Evolutionary conservation across 345 rosid species (phyloP).

Genomic region (Gossypium ekmanianum): DNA sequence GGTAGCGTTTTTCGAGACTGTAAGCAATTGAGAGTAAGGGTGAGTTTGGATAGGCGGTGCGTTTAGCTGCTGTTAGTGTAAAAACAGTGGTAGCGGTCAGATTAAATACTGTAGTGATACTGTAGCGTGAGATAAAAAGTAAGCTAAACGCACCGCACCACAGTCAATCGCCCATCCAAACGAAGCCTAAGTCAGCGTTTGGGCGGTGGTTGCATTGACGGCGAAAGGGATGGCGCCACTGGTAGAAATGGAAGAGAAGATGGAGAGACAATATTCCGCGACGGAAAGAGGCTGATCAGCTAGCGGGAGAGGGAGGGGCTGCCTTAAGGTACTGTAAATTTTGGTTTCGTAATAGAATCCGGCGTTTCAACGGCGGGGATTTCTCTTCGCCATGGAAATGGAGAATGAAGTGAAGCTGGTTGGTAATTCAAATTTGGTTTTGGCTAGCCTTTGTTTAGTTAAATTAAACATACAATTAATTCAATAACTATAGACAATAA

Average conservation of each 20-base stretch:
- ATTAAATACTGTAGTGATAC: too few relatives aligned
- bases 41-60: too few relatives aligned
- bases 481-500: background rate
- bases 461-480: background rate
- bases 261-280: constrained; percentile 40
- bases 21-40: constrained; percentile 44
- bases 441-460: background rate
- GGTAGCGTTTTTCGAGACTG: constrained; percentile 34
- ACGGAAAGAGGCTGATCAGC: constrained; percentile 37
- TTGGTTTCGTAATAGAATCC: constrained; percentile 50
- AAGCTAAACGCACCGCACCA: too few relatives aligned
- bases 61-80: too few relatives aligned
- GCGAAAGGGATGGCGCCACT: constrained; percentile 30
- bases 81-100: too few relatives aligned
- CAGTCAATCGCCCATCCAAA: too few relatives aligned
- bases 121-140: too few relatives aligned
- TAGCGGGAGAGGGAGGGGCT: constrained; percentile 46
- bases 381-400: constrained; percentile 3
- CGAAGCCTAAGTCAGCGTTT: constrained; percentile 32
- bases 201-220: constrained; percentile 44
- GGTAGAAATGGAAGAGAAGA: constrained; percentile 38
- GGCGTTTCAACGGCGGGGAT: background rate
- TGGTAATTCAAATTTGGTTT: background rate
- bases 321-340: constrained; percentile 48
- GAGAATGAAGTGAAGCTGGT: background rate